A percentile compares a stretch with the other conserved stretches of the same genome.
These are phyloP conservation scores for Deinandra increscens DNA, from an alignment of 129 eudicot genomes.

Conservation along the genomic window DNA sequence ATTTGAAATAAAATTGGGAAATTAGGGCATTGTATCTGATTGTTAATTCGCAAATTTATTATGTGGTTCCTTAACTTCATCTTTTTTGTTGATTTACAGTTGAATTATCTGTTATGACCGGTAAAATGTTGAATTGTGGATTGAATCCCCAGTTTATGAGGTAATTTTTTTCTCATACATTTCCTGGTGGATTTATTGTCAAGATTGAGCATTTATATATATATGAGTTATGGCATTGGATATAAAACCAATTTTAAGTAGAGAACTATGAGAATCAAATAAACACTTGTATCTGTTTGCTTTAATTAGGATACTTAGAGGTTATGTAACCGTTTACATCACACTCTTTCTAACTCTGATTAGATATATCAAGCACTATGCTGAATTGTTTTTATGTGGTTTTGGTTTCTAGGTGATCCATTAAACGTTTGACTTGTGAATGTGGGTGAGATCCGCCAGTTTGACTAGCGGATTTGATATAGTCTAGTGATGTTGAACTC, in stretches of 20 bases:
- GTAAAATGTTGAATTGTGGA: conserved; percentile 25
- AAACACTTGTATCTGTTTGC: too few species aligned
- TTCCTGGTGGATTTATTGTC: background rate
- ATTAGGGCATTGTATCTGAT: background rate
- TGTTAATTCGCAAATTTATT: background rate
- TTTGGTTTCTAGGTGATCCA: too few species aligned
- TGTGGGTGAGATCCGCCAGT: too few species aligned
- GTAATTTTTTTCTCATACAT: conserved; percentile 7
- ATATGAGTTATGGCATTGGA: background rate
- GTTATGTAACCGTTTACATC: too few species aligned
- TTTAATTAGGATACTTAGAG: too few species aligned
- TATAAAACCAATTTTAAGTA: background rate
- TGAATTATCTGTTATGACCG: conserved; percentile 3
- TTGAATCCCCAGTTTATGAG: conserved; percentile 29
- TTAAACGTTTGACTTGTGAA: too few species aligned
- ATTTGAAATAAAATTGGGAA: background rate
- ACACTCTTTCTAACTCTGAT: too few species aligned
- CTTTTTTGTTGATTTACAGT: conserved; percentile 24
- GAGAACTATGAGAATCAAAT: background rate
- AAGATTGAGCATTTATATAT: background rate
- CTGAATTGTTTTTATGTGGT: too few species aligned
- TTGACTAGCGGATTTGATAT: too few species aligned
- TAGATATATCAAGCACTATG: too few species aligned
- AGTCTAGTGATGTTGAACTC: too few species aligned
- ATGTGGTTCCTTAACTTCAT: conserved; percentile 1